These are phyloP conservation scores for Penicillium sp. DNA, from an alignment of 2,329 filamentous ascomycete species.

Conservation along the genomic window DNA sequence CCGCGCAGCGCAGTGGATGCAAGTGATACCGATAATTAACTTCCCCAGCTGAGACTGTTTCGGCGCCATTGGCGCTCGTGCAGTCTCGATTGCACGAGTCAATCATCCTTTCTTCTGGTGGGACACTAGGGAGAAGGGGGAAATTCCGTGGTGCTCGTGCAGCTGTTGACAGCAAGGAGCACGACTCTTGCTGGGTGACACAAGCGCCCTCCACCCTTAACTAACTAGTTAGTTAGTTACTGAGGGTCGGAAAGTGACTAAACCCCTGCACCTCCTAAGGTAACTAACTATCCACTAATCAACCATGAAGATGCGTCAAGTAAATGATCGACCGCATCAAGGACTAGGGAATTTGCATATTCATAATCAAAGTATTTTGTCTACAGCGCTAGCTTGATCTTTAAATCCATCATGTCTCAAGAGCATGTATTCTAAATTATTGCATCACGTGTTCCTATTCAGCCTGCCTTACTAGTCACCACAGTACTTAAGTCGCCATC, in stretches of 20 bases:
- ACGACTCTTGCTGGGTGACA: constrained; percentile 6
- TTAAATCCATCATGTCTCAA: no score
- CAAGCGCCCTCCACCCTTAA: constrained; percentile 14
- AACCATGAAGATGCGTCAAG: no score
- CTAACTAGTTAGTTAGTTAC: no score
- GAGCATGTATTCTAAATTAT: no score
- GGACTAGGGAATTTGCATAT: not conserved
- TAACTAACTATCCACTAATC: no score
- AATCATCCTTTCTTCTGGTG: not conserved
- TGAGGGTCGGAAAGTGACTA: not conserved
- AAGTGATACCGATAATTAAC: not conserved
- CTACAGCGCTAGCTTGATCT: no score
- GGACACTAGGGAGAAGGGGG: not conserved
- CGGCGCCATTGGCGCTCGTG: constrained; percentile 19
- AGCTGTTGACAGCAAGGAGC: constrained; percentile 18
- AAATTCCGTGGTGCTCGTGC: not conserved
- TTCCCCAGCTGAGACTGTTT: constrained; percentile 19
- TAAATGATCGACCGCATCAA: not conserved
- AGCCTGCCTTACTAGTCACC: no score
- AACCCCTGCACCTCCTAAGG: not conserved
- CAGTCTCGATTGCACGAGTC: constrained; percentile 14
- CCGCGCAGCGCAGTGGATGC: constrained; percentile 3
- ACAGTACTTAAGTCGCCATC: no score
- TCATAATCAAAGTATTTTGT: no score
- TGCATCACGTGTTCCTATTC: no score